phyloP scores from a whole-genome alignment of 164 flowering plant genomes.

The Stephania cephalantha region DNA sequence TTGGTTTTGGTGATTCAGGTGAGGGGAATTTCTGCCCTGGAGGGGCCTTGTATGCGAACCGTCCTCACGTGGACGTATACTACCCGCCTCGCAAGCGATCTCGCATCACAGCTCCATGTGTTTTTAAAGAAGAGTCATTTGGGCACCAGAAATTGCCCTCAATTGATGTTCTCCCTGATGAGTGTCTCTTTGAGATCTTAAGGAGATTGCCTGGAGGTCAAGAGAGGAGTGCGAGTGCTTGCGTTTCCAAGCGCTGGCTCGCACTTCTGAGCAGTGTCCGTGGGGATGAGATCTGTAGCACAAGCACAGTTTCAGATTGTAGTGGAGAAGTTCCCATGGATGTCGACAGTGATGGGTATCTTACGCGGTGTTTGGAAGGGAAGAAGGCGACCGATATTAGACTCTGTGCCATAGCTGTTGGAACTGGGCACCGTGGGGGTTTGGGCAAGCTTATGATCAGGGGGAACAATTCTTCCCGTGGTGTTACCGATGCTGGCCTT shows the following conservation, averaged over 20 bases:
- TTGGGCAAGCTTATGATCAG: conserved; percentile 65
- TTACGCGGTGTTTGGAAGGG: conserved; percentile 68
- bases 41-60: conserved; percentile 19
- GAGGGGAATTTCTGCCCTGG: conserved; percentile 26
- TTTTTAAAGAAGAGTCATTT: conserved; percentile 27
- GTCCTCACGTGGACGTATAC: conserved; percentile 27
- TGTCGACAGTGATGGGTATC: conserved; percentile 42
- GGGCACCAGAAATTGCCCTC: conserved; percentile 35
- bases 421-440: conserved; percentile 65
- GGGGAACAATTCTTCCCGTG: conserved; percentile 41
- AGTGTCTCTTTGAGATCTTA: conserved; percentile 75
- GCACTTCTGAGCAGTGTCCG: conserved; percentile 46
- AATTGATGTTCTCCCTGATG: conserved; percentile 70
- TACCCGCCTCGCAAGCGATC: conserved; percentile 36
- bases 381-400: conserved; percentile 81
- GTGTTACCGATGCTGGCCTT: conserved; percentile 62
- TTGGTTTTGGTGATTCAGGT: conserved; percentile 20
- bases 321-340: conserved; percentile 19
- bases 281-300: conserved; percentile 30
- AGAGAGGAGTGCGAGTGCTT: conserved; percentile 57
- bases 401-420: conserved; percentile 78
- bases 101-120: conserved; percentile 30
- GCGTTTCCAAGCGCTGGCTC: conserved; percentile 79
- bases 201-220: conserved; percentile 48
- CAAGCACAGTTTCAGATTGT: conserved; percentile 2